Conservation (phyloP, 345 rosid species). For the Lagerstroemia speciosa region DNA sequence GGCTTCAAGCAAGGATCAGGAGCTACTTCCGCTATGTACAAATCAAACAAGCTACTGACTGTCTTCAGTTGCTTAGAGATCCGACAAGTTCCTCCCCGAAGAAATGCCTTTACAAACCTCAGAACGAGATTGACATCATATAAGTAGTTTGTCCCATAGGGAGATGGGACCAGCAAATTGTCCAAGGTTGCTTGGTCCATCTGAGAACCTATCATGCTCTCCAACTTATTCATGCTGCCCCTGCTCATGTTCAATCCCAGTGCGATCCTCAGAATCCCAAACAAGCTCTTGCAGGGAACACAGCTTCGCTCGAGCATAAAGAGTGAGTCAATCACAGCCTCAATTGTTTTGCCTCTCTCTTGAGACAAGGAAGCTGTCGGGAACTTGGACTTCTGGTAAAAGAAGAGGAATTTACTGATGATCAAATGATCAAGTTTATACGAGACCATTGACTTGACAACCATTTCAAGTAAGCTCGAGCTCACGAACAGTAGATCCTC, state of each 20-base stretch:
- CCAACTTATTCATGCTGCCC: conserved; percentile 48
- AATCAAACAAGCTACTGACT: conserved; percentile 68
- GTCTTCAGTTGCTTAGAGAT: conserved; percentile 32
- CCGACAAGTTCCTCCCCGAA: conserved; percentile 23
- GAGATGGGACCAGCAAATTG: conserved; percentile 77
- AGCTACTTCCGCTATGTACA: conserved; percentile 80
- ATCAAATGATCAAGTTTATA: conserved; percentile 47
- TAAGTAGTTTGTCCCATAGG: conserved; percentile 35
- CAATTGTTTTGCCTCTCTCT: conserved; percentile 47
- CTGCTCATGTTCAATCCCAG: conserved; percentile 42
- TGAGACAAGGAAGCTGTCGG: conserved; percentile 19
- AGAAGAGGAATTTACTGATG: conserved; percentile 57
- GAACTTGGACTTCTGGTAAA: conserved; percentile 70
- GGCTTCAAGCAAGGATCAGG: conserved; percentile 75
- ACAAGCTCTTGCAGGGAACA: conserved; percentile 63
- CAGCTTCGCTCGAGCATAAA: conserved; percentile 43
- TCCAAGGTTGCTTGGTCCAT: conserved; percentile 78
- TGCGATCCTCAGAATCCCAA: conserved; percentile 51
- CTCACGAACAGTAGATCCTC: conserved; percentile 56
- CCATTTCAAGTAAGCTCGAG: conserved; percentile 30
- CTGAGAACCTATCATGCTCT: conserved; percentile 70
- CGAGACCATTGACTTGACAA: conserved; percentile 42
- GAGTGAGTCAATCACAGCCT: conserved; percentile 46
- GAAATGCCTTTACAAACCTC: conserved; percentile 55
- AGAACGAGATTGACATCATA: conserved; percentile 75